Conservation (phyloP, 441 rosid genomes). For the Breynia disticha region DNA sequence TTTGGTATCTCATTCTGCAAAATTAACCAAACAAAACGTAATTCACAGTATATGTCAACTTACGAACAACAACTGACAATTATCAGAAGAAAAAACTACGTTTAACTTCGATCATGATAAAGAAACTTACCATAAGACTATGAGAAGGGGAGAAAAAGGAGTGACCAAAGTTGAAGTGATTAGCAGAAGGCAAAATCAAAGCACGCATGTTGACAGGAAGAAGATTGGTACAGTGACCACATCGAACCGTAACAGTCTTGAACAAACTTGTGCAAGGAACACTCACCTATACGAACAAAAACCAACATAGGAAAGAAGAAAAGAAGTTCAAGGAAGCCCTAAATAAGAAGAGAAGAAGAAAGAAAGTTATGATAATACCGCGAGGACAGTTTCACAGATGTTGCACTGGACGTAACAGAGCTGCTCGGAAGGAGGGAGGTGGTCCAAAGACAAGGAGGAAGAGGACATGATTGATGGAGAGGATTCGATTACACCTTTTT, state of each 20-base stretch:
- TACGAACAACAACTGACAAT: no score
- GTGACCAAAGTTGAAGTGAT: slow-evolving; percentile 67
- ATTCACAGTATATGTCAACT: no score
- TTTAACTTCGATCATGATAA: background rate
- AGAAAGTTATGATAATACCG: slow-evolving; percentile 30
- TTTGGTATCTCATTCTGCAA: slow-evolving; percentile 58
- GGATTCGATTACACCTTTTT: background rate
- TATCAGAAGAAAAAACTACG: background rate
- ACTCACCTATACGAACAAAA: slow-evolving; percentile 56
- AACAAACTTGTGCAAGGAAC: slow-evolving; percentile 90
- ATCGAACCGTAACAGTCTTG: slow-evolving; percentile 91
- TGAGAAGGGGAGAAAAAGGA: slow-evolving; percentile 50
- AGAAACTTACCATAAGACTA: slow-evolving; percentile 37
- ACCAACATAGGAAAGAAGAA: background rate
- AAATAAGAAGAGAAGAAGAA: background rate
- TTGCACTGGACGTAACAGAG: slow-evolving; percentile 96
- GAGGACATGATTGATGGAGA: slow-evolving; percentile 34
- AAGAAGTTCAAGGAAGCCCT: background rate
- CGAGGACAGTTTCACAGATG: slow-evolving; percentile 81
- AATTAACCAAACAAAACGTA: no score
- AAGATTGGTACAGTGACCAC: slow-evolving; percentile 96
- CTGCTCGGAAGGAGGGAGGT: slow-evolving; percentile 85
- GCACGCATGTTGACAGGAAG: slow-evolving; percentile 76
- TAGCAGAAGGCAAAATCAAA: slow-evolving; percentile 49
- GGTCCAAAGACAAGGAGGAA: slow-evolving; percentile 76